Percentiles rank a stretch among this genome's conserved stretches.
phyloP scores from a whole-genome alignment of 139 green algal species.

The Nannochloris sp. region DNA sequence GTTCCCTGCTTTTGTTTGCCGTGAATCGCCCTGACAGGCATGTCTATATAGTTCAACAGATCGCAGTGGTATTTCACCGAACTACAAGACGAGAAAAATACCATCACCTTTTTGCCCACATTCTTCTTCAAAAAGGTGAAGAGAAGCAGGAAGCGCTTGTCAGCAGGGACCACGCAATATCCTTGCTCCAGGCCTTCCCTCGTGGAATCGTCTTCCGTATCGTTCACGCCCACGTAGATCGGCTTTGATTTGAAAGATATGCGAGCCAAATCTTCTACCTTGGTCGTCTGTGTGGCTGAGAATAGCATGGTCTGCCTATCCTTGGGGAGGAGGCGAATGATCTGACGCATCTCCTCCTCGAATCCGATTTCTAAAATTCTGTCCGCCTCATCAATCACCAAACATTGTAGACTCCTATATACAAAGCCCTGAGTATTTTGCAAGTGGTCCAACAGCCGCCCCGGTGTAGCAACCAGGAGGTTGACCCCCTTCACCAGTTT shows the following conservation, averaged over 20 bases:
- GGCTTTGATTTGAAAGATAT: slow-evolving; percentile 89
- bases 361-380: slow-evolving; percentile 98
- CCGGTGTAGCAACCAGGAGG: slow-evolving; percentile 88
- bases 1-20: slow-evolving; percentile 98
- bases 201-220: slow-evolving; percentile 56
- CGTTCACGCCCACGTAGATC: slow-evolving; percentile 95
- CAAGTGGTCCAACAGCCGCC: slow-evolving; percentile 94
- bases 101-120: slow-evolving; percentile 97
- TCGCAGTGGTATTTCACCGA: slow-evolving; percentile 94
- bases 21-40: slow-evolving; percentile 90
- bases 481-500: slow-evolving; percentile 91
- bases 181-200: slow-evolving; percentile 91
- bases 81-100: slow-evolving; percentile 95
- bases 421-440: slow-evolving; percentile 83
- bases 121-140: slow-evolving; percentile 99
- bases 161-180: slow-evolving; percentile 84
- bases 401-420: slow-evolving; percentile 68
- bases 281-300: slow-evolving; percentile 92
- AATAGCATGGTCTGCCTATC: slow-evolving; percentile 98
- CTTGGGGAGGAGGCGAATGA: slow-evolving; percentile 89
- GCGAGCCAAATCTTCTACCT: slow-evolving; percentile 91
- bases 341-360: slow-evolving; percentile 97
- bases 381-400: slow-evolving; percentile 97
- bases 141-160: slow-evolving; percentile 92
- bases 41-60: slow-evolving; percentile 98